Base-by-base conservation (phyloP, 495 filamentous ascomycete genomes). In the Hypoxylon rickii region DNA sequence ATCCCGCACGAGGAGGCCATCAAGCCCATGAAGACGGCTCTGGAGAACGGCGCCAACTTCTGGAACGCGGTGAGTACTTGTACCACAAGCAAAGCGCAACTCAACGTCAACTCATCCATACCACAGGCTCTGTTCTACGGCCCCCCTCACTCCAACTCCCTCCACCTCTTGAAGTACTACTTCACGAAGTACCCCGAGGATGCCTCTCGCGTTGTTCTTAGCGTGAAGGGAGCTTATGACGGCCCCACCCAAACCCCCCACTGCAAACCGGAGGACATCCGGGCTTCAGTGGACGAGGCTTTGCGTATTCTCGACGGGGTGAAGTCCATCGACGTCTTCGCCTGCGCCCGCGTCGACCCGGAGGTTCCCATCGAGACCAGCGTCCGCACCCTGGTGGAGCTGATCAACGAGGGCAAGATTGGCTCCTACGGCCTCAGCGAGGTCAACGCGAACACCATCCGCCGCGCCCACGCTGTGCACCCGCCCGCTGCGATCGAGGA, bases 251-350 rank as follows among this genome's bases (percentile, higher is more conserved):
- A 15, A 2, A 37, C 19, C 7, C 63, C 63, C 1, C 69, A 76
- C 38, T 79, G 84, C 21, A 83, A 75, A 21, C 79, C 80, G 32
- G 77, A 78, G 51, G 79, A 80, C 38, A 77, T 89, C 10, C 77
- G 81, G 15, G 75, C 79, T 11, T 84, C 81, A 39, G 79, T 93
- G 36, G 86, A 90, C 15, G 81, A 87, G 46, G 84, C 79, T 52
- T 63, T 90, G 29, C 76, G 58, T 11, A 36, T 80, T 2, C 69
- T 87, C 2, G 79, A 81, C 47, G 85, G 84, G 7, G 85, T 81
- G 48, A 89, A 89, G 73, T 81, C 69, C 13, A 73, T 93, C 51
- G 89, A 92, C 66, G 79, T 91, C 45, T 93, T 89, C 55, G 83
- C 89, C 67, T 82, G 73, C 49, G 88, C 86, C 6, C 76, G 89